Conservation (phyloP, 1,139 yeast genomes). For the Diutina rugosa region DNA sequence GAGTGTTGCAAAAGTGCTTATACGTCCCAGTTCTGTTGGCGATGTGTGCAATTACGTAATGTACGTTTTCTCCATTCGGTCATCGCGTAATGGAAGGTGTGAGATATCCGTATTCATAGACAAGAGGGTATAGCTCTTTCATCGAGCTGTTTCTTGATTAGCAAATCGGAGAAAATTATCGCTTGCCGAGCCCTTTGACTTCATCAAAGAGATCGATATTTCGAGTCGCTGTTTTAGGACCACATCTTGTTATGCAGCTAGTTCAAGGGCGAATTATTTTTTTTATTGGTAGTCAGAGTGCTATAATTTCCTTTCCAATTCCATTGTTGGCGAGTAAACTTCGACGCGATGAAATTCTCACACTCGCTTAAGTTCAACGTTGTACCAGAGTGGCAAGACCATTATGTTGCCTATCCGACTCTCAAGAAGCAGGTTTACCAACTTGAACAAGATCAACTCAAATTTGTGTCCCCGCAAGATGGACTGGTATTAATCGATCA, state of each 20-base stretch:
- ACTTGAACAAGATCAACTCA: slow-evolving; percentile 26
- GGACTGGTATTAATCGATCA: slow-evolving; percentile 12
- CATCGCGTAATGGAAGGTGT: background rate
- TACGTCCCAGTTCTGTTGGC: background rate
- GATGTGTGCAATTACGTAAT: background rate
- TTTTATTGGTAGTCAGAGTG: background rate
- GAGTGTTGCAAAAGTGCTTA: background rate
- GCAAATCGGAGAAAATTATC: too few relatives aligned
- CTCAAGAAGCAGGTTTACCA: slow-evolving; percentile 48
- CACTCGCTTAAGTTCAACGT: slow-evolving; percentile 68
- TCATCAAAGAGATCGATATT: too few relatives aligned
- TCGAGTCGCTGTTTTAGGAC: too few relatives aligned
- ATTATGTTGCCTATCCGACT: slow-evolving; percentile 52
- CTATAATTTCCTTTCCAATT: background rate
- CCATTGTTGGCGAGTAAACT: background rate
- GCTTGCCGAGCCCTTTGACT: too few relatives aligned
- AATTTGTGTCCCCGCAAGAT: slow-evolving; percentile 11
- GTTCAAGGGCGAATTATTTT: background rate
- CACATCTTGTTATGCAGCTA: too few relatives aligned
- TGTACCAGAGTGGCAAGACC: slow-evolving; percentile 70
- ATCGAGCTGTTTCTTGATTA: too few relatives aligned
- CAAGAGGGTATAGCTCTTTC: too few relatives aligned
- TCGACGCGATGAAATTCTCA: slow-evolving; percentile 52
- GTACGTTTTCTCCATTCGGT: background rate
- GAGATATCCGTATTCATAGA: background rate